These are phyloP conservation scores for Balamuthia mandrillaris DNA, from an alignment of 208 protist genomes.

Conservation along the genomic window DNA sequence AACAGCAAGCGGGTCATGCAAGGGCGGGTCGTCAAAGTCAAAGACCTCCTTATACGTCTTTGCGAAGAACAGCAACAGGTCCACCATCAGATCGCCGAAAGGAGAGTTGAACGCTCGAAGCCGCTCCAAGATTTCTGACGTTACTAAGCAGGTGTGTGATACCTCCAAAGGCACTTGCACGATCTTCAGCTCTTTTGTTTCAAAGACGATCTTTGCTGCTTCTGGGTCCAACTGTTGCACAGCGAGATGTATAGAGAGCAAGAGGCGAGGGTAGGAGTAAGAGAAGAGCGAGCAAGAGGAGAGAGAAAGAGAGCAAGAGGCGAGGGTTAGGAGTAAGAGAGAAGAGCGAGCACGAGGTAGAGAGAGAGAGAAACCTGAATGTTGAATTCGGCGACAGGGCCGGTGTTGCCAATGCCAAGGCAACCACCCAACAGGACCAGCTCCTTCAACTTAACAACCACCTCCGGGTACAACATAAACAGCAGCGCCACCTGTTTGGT, in stretches of 20 bases:
- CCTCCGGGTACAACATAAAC: constrained; percentile 51
- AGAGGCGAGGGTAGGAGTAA: background rate
- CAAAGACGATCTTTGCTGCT: constrained; percentile 53
- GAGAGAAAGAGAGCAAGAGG: background rate
- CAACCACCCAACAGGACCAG: constrained; percentile 59
- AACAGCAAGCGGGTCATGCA: constrained; percentile 48
- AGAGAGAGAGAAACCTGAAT: constrained; percentile 18
- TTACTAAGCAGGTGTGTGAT: constrained; percentile 57
- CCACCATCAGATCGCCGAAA: constrained; percentile 38
- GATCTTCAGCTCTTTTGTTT: constrained; percentile 48
- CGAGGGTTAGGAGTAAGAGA: background rate
- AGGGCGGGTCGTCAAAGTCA: constrained; percentile 39
- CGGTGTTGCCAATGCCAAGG: constrained; percentile 54
- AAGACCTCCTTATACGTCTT: constrained; percentile 47
- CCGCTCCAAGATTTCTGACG: background rate
- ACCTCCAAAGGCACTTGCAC: constrained; percentile 60
- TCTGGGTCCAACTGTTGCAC: constrained; percentile 50
- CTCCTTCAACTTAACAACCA: constrained; percentile 44
- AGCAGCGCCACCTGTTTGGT: constrained; percentile 60
- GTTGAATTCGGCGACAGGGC: constrained; percentile 50
- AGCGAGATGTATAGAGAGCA: background rate
- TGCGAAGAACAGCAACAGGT: constrained; percentile 51
- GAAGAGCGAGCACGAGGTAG: background rate
- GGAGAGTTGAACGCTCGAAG: constrained; percentile 32
- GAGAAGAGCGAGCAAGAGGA: background rate